phyloP scores from a whole-genome alignment of 805 yeast species.

The Myxozyma melibiosi region DNA sequence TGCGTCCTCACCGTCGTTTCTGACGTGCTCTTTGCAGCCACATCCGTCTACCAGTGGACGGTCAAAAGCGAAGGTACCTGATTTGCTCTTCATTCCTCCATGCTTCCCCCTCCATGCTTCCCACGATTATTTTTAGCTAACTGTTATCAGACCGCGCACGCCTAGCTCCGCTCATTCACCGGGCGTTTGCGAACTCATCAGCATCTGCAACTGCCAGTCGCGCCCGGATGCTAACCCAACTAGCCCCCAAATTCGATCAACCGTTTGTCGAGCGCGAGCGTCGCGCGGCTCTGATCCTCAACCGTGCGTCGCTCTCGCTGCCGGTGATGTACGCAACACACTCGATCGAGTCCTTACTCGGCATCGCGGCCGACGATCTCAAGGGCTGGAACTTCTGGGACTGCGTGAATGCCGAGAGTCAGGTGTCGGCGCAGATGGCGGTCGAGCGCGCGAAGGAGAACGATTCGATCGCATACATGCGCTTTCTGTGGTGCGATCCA shows the following conservation, averaged over 20 bases:
- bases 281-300: slow-evolving; percentile 22
- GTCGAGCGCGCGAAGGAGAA: slow-evolving; percentile 25
- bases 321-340: slow-evolving; percentile 21
- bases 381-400: slow-evolving; percentile 20
- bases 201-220: background rate
- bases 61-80: slow-evolving; percentile 8
- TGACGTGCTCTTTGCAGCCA: slow-evolving; percentile 16
- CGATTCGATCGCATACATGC: slow-evolving; percentile 16
- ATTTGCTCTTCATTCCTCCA: background rate
- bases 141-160: slow-evolving; percentile 13
- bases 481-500: slow-evolving; percentile 23
- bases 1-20: slow-evolving; percentile 19
- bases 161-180: background rate
- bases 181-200: slow-evolving; percentile 7
- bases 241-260: background rate
- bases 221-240: slow-evolving; percentile 1
- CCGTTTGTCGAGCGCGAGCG: slow-evolving; percentile 17
- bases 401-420: slow-evolving; percentile 12
- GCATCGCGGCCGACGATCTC: slow-evolving; percentile 6
- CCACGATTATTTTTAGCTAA: too few relatives aligned
- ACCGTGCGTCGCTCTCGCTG: slow-evolving; percentile 12
- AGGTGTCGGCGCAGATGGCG: slow-evolving; percentile 13
- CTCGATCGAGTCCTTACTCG: slow-evolving; percentile 1
- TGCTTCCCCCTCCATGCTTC: background rate
- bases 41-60: slow-evolving; percentile 7